phyloP scores from a whole-genome alignment of 2,329 filamentous ascomycete genomes.

The Sordariomycetes sp. region DNA sequence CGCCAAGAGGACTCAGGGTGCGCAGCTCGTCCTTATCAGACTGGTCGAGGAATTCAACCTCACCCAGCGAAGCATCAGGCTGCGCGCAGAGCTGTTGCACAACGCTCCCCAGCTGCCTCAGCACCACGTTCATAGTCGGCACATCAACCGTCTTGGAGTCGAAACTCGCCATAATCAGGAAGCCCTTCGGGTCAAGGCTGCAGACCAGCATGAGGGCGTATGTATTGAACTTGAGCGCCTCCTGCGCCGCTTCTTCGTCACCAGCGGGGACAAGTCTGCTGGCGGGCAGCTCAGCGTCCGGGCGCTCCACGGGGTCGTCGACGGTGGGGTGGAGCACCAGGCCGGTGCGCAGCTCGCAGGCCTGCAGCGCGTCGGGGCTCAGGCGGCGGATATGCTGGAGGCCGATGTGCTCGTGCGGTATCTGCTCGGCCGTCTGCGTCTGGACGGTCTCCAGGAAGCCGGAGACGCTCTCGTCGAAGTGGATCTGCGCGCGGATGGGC shows the following conservation, averaged over 20 bases:
- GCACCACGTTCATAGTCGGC: constrained; percentile 38
- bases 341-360: constrained; percentile 44
- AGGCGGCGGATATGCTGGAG: constrained; percentile 48
- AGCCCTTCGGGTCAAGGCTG: constrained; percentile 42
- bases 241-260: constrained; percentile 45
- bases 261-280: constrained; percentile 42
- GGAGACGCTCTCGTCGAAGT: constrained; percentile 26
- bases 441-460: constrained; percentile 48
- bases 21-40: constrained; percentile 22
- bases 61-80: constrained; percentile 17
- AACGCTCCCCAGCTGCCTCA: constrained; percentile 40
- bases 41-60: constrained; percentile 21
- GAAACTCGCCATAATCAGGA: constrained; percentile 53
- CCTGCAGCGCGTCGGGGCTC: constrained; percentile 40
- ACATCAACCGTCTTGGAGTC: constrained; percentile 47
- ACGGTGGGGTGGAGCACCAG: constrained; percentile 39
- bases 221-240: constrained; percentile 47
- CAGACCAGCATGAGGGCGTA: constrained; percentile 58
- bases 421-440: constrained; percentile 41
- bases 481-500: constrained; percentile 38
- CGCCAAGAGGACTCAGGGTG: constrained; percentile 14
- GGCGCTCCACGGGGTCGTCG: constrained; percentile 7
- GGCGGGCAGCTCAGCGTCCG: constrained; percentile 24
- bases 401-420: constrained; percentile 55
- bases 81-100: constrained; percentile 35